Conservation (phyloP, 163 green algal genomes). For the Chloromonas sp. region DNA sequence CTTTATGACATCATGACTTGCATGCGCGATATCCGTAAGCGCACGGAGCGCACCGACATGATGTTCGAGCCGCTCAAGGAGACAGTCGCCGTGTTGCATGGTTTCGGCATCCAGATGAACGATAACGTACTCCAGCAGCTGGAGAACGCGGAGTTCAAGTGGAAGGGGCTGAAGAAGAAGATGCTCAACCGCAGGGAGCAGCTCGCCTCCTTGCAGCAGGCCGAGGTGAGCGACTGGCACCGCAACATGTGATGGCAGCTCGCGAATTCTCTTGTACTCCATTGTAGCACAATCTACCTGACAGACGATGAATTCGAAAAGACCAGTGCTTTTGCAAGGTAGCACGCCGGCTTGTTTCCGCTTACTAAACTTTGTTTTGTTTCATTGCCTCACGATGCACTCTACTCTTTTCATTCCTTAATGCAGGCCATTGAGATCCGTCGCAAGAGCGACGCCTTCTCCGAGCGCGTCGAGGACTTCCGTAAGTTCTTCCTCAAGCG, state of each 20-base stretch:
- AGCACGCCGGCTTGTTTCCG: background rate
- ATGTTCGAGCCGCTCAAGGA: slow-evolving; percentile 82
- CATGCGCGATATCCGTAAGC: slow-evolving; percentile 84
- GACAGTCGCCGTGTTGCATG: slow-evolving; percentile 63
- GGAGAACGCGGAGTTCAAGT: slow-evolving; percentile 61
- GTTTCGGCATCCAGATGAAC: slow-evolving; percentile 63
- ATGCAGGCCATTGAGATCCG: slow-evolving; percentile 68
- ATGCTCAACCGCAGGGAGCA: slow-evolving; percentile 79
- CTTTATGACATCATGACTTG: slow-evolving; percentile 83
- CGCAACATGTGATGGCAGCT: too few species aligned
- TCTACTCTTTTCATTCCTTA: too few species aligned
- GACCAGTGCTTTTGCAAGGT: background rate
- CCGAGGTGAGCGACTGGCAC: slow-evolving; percentile 35
- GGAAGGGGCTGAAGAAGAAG: slow-evolving; percentile 83
- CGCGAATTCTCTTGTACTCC: too few species aligned
- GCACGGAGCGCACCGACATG: slow-evolving; percentile 60
- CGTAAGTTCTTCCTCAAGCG: slow-evolving; percentile 73
- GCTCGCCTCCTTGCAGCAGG: slow-evolving; percentile 71
- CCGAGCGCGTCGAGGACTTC: slow-evolving; percentile 72
- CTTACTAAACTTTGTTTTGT: background rate
- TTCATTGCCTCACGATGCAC: too few species aligned
- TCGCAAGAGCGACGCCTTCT: slow-evolving; percentile 67
- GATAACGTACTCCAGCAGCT: slow-evolving; percentile 57
- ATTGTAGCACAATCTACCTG: too few species aligned
- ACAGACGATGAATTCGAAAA: too few species aligned